Conservation (phyloP, 2,329 filamentous ascomycete species). For the Ceratocystis cacaofunesta region DNA sequence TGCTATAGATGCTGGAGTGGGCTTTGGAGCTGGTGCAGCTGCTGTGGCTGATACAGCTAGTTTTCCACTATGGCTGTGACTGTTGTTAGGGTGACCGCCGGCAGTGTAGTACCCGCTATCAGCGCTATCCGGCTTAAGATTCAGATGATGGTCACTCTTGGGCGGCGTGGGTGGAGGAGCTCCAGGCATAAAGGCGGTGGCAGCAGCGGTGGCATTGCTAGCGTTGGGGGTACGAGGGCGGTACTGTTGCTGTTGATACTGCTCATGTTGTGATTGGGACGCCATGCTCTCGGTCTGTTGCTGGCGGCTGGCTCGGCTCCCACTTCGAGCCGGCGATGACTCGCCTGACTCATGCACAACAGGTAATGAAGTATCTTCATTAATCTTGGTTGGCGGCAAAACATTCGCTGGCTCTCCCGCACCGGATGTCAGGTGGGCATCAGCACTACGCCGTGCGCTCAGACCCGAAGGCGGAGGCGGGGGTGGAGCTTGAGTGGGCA, state of each 20-base stretch:
- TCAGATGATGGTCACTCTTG: constrained; percentile 27
- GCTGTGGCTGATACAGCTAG: neutral
- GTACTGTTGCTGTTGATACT: neutral
- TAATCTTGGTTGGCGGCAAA: neutral
- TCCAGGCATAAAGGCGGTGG: constrained; percentile 23
- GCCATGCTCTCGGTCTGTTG: neutral
- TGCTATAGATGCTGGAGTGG: too few relatives aligned
- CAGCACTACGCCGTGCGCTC: constrained; percentile 28
- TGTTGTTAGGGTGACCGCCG: neutral
- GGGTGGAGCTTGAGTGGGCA: constrained; percentile 34
- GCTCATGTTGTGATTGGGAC: neutral
- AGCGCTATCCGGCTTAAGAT: constrained; percentile 32
- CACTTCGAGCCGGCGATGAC: constrained; percentile 45
- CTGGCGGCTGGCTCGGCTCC: constrained; percentile 37
- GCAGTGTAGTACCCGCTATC: constrained; percentile 33
- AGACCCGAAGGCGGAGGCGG: constrained; percentile 26
- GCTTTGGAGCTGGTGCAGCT: constrained; percentile 2
- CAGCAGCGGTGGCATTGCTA: too few relatives aligned
- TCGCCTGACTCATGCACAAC: constrained; percentile 87
- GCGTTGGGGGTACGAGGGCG: constrained; percentile 29
- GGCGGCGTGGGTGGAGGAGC: constrained; percentile 33
- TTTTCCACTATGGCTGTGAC: neutral
- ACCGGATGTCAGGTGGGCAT: constrained; percentile 19
- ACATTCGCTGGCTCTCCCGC: neutral
- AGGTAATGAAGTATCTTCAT: constrained; percentile 43